Percentiles rank a stretch among this genome's conserved stretches.
These are phyloP conservation scores for Kazachstania sp. DNA, from an alignment of 1,139 yeast genomes.

Conservation along the genomic window DNA sequence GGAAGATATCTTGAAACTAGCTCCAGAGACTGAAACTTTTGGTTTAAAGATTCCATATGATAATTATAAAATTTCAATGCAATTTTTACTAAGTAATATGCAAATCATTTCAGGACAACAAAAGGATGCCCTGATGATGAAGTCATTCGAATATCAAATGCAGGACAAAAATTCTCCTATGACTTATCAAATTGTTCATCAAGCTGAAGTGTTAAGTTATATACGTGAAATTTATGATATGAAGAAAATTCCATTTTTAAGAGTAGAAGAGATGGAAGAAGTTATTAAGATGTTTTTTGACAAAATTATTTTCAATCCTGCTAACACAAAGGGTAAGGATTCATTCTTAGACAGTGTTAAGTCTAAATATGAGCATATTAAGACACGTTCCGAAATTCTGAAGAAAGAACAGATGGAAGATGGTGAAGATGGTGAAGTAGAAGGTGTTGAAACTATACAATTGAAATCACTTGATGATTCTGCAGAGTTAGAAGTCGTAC, in stretches of 20 bases:
- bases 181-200: slow-evolving; percentile 63
- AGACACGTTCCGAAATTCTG: slow-evolving; percentile 62
- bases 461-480: slow-evolving; percentile 81
- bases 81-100: slow-evolving; percentile 50
- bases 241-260: slow-evolving; percentile 28
- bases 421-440: slow-evolving; percentile 13
- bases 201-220: slow-evolving; percentile 74
- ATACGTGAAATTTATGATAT: slow-evolving; percentile 54
- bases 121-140: slow-evolving; percentile 88
- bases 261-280: slow-evolving; percentile 35
- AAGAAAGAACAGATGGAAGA: slow-evolving; percentile 33
- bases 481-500: slow-evolving; percentile 60
- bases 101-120: slow-evolving; percentile 72
- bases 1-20: slow-evolving; percentile 39
- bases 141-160: slow-evolving; percentile 71
- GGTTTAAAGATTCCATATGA: slow-evolving; percentile 43
- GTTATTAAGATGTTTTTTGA: slow-evolving; percentile 65
- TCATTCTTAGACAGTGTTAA: slow-evolving; percentile 48
- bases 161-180: slow-evolving; percentile 37
- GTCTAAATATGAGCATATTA: slow-evolving; percentile 75
- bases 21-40: slow-evolving; percentile 60
- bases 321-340: slow-evolving; percentile 45
- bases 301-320: slow-evolving; percentile 44
- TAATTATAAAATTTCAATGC: slow-evolving; percentile 42
- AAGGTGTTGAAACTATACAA: slow-evolving; percentile 74